Evolutionary conservation across 495 filamentous ascomycete genomes (phyloP), one percentile per base, ranked within the genome.

Genomic region (Oleoguttula mirabilis): DNA sequence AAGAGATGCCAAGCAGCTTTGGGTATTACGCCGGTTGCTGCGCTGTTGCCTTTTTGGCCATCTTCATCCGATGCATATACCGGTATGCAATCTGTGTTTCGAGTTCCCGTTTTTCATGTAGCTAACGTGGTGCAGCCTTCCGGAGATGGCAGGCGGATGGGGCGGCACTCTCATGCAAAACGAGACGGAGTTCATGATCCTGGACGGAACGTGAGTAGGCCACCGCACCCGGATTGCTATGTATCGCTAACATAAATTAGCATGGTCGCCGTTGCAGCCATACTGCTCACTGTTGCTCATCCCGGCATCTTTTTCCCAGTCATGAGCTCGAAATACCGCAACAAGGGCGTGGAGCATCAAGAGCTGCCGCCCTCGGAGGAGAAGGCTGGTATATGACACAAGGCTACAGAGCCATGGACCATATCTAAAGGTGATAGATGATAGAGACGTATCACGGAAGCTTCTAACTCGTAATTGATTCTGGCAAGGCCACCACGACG

Each of bases 41-140:
- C 14, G 23, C 34, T 11, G 14, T 39, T n/a, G 50, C 50, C 6
- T 49, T 44, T 32, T 10, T 50, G 32, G 15, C 23, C 14, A 54
- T 54, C 32, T 50, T 54, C 41, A 28, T 54, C 27, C 33, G 50
- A 25, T 54, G 50, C 28, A 30, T 54, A 8, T 54, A 54, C 37
- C 46, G 50, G 41, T 45, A 42, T 3, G 38, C 15, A 6, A 35
- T 6, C 12, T 10, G 8, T 17, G 6, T 19, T 8, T 10, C 8
- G 15, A 35, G 11, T 19, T 14, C 7, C 8, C 21, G 6, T 5
- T 8, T 20, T 23, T 11, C 16, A 7, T 39, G 6, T 19, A 8
- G 32, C 32, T 35, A 7, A 17, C 15, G 7, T n/a, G 32, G 10
- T 7, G 8, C 19, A 48, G 45, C 15, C 16, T 54, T 2, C 39